phyloP scores from a whole-genome alignment of 305 asterid species.

The Solanum chacoense region DNA sequence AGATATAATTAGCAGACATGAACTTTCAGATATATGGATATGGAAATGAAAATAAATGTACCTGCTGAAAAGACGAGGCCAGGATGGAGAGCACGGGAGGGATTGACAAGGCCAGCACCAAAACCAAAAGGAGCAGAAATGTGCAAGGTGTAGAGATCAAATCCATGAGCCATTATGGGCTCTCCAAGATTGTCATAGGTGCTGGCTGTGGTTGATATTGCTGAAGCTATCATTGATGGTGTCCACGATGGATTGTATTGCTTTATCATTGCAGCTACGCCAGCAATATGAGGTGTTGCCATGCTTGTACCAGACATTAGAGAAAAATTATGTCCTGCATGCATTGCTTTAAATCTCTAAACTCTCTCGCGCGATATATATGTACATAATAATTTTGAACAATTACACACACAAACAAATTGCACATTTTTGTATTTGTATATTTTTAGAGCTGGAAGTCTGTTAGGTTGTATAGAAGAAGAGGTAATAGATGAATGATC shows the following conservation, averaged over 20 bases:
- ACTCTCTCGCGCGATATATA: neutral
- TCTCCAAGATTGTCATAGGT: constrained; percentile 73
- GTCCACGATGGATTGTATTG: constrained; percentile 65
- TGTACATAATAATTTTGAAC: neutral
- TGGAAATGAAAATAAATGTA: constrained; percentile 5
- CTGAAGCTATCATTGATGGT: constrained; percentile 88
- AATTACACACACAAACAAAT: neutral
- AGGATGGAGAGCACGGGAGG: constrained; percentile 60
- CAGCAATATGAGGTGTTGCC: constrained; percentile 92
- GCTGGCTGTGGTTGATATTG: constrained; percentile 78
- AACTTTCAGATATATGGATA: neutral
- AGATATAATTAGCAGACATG: neutral
- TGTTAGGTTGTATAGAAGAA: neutral
- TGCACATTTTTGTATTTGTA: neutral
- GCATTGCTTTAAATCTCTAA: neutral
- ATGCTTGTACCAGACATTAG: constrained; percentile 86
- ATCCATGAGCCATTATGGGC: constrained; percentile 81
- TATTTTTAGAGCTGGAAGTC: neutral
- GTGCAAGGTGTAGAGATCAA: constrained; percentile 29
- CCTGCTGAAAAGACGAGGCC: constrained; percentile 74
- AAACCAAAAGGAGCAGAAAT: constrained; percentile 79
- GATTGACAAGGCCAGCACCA: constrained; percentile 83
- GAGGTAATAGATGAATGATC: neutral
- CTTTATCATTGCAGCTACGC: constrained; percentile 77
- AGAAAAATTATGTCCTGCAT: constrained; percentile 56